Conservation (phyloP, 78 protist genomes). For the Protostelium mycophagum region DNA sequence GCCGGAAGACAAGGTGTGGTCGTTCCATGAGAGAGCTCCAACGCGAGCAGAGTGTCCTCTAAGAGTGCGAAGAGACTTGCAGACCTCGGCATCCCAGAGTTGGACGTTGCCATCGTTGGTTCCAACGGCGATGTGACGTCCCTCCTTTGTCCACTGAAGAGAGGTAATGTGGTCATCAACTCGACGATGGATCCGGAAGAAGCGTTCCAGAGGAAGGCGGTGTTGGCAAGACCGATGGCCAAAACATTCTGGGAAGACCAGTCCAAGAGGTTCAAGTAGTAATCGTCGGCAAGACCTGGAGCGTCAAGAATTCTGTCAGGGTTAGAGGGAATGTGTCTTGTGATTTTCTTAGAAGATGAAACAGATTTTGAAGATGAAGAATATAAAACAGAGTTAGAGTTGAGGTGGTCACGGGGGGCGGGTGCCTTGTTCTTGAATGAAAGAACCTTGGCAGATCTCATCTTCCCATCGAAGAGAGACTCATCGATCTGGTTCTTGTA, state of each 20-base stretch:
- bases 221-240: constrained; percentile 93
- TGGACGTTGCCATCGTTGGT: constrained; percentile 75
- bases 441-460: constrained; percentile 68
- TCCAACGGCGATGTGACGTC: constrained; percentile 93
- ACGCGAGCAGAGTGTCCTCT: constrained; percentile 94
- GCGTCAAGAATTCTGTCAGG: constrained; percentile 89
- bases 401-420: not conserved
- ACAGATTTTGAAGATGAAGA: not conserved
- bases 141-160: constrained; percentile 76
- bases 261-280: constrained; percentile 97
- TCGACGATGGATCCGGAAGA: constrained; percentile 70
- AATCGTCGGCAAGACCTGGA: constrained; percentile 96
- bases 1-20: constrained; percentile 86
- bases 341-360: constrained; percentile 19
- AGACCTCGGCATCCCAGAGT: constrained; percentile 87
- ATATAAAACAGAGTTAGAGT: constrained; percentile 19
- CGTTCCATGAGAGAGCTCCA: constrained; percentile 97
- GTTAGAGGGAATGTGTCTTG: constrained; percentile 49
- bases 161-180: constrained; percentile 85
- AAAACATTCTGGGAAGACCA: constrained; percentile 87
- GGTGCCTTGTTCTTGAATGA: constrained; percentile 85
- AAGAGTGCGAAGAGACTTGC: constrained; percentile 75
- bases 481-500: constrained; percentile 34
- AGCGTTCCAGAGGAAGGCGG: constrained; percentile 98
- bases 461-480: constrained; percentile 10